Evolutionary conservation across 2,329 filamentous ascomycete genomes (phyloP), one percentile per base, ranked within the genome.

Genomic region (Penicillium sp.): DNA sequence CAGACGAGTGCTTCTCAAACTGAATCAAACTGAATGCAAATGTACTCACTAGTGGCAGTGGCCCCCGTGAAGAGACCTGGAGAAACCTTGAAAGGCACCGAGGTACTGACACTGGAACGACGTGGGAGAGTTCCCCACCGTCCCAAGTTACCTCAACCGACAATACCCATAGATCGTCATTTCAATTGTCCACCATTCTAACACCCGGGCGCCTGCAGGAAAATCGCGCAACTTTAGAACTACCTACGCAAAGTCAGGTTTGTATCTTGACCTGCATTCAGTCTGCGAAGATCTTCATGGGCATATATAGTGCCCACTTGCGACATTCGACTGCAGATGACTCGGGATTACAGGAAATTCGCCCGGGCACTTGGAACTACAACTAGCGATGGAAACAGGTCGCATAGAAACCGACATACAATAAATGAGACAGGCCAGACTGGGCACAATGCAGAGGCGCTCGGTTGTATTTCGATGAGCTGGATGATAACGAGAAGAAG

Each of bases 401-500:
- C 9, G 33, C 33, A 20, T 23, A 18, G 10, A 18, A 37, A 37
- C 8, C 18, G 33, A 37, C 33, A 37, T 37, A 37, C 33, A 37
- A 20, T 18, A 1, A 18, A 18, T 12, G 9, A 20, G 6, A 35
- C 6, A 4, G 24, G 53, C 47, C 39, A 50, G 47, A 42, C 39
- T 32, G 39, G 45, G 42, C 46, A 33, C 27, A 33, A 47, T 31
- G 49, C 49, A 51, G 44, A 53, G 41, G 47, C 32, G 50, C 53
- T 56, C 47, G 47, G 46, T 54, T 50, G 50, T 41, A 50, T 56
- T 58, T 38, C 44, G 44, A 55, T 35, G 51, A 56, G 53, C 52
- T 45, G 46, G 40, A 56, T 53, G 50, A 53, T 50, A 50, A 50
- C 55, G 44, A 52, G 42, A 56, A 49, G 50, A 54, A 58, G 55